Conservation (phyloP, 441 rosid species). For the Eruca vesicaria region DNA sequence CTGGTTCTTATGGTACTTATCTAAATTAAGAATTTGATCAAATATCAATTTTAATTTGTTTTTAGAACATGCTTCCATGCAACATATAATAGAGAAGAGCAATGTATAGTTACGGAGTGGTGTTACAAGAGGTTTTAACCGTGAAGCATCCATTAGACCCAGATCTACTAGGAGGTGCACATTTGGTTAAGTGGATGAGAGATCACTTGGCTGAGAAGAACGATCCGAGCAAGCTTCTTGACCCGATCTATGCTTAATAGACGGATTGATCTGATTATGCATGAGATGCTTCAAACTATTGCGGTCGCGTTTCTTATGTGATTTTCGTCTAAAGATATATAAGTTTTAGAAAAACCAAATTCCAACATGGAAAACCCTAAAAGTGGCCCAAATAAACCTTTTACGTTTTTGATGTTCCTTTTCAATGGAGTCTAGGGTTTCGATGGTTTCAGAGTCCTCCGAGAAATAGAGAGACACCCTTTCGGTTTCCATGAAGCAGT, state of each 20-base stretch:
- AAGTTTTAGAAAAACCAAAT: no score
- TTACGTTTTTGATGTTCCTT: no score
- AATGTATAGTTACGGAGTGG: slow-evolving; percentile 93
- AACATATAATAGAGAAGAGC: slow-evolving; percentile 74
- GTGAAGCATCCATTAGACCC: slow-evolving; percentile 70
- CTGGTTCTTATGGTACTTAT: slow-evolving; percentile 94
- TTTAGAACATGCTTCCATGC: slow-evolving; percentile 79
- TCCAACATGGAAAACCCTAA: no score
- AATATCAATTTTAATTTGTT: slow-evolving; percentile 42
- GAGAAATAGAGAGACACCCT: no score
- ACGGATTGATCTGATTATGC: slow-evolving; percentile 56
- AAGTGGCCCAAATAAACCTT: no score
- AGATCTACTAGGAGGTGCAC: slow-evolving; percentile 62
- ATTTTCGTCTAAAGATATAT: no score
- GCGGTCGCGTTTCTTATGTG: slow-evolving; percentile 92
- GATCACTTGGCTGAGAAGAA: slow-evolving; percentile 56
- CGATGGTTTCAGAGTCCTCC: no score
- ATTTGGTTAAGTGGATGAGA: slow-evolving; percentile 78
- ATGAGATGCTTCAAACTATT: slow-evolving; percentile 87
- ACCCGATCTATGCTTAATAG: slow-evolving; percentile 56
- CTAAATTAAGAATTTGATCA: no score
- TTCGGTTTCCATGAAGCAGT: no score
- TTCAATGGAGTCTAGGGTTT: no score
- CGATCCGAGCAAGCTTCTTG: slow-evolving; percentile 64
- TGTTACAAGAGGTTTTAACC: slow-evolving; percentile 75